Base-by-base conservation (phyloP, 1,284 basidiomycete genomes). In the Malassezia caprae region DNA sequence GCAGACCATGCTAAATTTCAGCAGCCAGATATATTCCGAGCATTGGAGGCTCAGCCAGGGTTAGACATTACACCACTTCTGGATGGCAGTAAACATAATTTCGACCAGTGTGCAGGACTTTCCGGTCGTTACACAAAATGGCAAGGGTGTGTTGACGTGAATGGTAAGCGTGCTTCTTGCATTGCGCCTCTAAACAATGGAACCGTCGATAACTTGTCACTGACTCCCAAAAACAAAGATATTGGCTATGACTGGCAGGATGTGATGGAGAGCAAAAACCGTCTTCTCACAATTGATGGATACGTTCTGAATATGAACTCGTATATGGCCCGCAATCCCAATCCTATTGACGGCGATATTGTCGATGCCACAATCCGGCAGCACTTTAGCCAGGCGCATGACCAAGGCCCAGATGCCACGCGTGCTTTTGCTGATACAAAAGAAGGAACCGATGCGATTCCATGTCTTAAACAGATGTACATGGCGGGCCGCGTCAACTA, bases 401-500 rank as follows among this genome's bases (percentile, higher is more conserved):
- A 76, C 1, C 59, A 63, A 8, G 89, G 90, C 19, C 88, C 87
- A 65, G 94, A 99, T 72, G 90, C 84, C 0, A 96, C 93, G 41
- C 58, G 66, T 51, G 49, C 58, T 28, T 73, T 74, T 51, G 64
- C 66, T 52, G 61, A 58, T 40, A 57, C 61, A 24, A 43, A 52
- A 8, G 52, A 54, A 17, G 53, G 64, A 8, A 56, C 58, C 28
- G 49, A 57, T 3, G 68, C 70, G 13, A 61, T 74, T 26, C 58
- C 59, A n/a, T 73, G 71, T 46, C 52, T 73, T 2, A 51, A 58
- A 23, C 53, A 69, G 55, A 65, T 64, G 57, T 73, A 69, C 53
- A 48, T 59, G 50, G 91, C 91, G 0, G 94, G 94, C 13, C 86
- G 86, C 72, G 96, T 99, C 62, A 91, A 96, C 80, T 96, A 96